A percentile compares a stretch with the other conserved stretches of the same genome.
These are phyloP conservation scores for Aegilops umbellulata DNA, from an alignment of 176 grass and related monocot genomes.

Conservation along the genomic window DNA sequence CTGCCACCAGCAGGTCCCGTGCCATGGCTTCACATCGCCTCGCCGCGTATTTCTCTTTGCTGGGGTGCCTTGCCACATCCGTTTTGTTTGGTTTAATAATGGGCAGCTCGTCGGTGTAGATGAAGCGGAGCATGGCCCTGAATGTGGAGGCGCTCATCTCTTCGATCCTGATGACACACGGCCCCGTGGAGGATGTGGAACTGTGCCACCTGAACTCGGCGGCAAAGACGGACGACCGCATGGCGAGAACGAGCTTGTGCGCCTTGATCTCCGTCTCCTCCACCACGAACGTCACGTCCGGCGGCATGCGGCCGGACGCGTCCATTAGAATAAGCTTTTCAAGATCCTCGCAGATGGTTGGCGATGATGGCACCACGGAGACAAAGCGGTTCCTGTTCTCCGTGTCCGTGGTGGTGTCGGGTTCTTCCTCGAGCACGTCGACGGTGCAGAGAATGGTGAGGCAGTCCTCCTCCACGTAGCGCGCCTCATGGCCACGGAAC, in stretches of 20 bases:
- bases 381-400: background rate
- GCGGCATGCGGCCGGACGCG: background rate
- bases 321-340: background rate
- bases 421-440: background rate
- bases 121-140: slow-evolving; percentile 14
- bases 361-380: background rate
- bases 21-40: background rate
- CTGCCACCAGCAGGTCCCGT: background rate
- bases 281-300: background rate
- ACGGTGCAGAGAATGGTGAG: background rate
- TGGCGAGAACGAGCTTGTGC: background rate
- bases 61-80: background rate
- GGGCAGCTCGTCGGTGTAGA: background rate
- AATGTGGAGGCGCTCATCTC: background rate
- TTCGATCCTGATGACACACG: background rate
- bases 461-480: background rate
- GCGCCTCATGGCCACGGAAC: background rate
- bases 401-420: too few species aligned
- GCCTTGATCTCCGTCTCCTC: background rate
- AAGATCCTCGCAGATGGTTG: background rate
- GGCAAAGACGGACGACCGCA: background rate
- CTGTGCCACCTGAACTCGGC: background rate
- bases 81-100: background rate
- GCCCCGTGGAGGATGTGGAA: too few species aligned
- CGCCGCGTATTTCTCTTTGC: too few species aligned